phyloP scores from a whole-genome alignment of 2,329 filamentous ascomycete species.

The Xylaria sp. region DNA sequence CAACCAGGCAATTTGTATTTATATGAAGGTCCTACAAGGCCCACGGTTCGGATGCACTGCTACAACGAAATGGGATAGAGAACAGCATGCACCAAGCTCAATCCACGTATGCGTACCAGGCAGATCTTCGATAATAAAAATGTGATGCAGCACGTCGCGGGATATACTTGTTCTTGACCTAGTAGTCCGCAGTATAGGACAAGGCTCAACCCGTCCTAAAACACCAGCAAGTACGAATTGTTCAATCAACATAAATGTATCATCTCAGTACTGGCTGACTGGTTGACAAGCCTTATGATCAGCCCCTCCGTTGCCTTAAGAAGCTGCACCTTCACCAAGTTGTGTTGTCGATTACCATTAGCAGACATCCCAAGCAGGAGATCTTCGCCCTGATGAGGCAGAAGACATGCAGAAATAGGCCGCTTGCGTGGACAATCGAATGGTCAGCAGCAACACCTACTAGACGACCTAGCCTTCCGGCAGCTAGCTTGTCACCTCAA shows the following conservation, averaged over 20 bases:
- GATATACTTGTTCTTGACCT: conserved; percentile 1
- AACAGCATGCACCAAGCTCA: conserved; percentile 1
- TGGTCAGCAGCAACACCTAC: not conserved
- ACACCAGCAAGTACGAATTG: conserved; percentile 3
- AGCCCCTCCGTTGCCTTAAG: conserved; percentile 39
- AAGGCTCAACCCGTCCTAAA: not conserved
- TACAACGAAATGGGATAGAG: conserved; percentile 13
- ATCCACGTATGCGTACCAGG: conserved; percentile 5
- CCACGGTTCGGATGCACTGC: conserved; percentile 24
- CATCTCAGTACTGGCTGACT: conserved; percentile 41
- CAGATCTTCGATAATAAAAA: conserved; percentile 4
- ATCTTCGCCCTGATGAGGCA: conserved; percentile 12
- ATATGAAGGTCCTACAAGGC: conserved; percentile 14
- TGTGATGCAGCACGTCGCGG: not conserved
- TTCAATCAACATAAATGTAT: conserved; percentile 7
- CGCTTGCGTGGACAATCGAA: conserved; percentile 1
- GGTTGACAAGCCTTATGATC: conserved; percentile 45
- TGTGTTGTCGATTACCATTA: conserved; percentile 12
- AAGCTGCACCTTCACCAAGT: conserved; percentile 29
- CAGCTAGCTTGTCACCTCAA: not conserved
- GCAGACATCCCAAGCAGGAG: conserved; percentile 1
- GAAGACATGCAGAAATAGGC: not conserved
- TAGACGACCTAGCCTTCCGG: not conserved
- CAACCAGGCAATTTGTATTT: conserved; percentile 17
- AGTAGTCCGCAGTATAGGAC: conserved; percentile 5